Conservation (phyloP, 2,329 filamentous ascomycete genomes). For the Beauveria caledonica region DNA sequence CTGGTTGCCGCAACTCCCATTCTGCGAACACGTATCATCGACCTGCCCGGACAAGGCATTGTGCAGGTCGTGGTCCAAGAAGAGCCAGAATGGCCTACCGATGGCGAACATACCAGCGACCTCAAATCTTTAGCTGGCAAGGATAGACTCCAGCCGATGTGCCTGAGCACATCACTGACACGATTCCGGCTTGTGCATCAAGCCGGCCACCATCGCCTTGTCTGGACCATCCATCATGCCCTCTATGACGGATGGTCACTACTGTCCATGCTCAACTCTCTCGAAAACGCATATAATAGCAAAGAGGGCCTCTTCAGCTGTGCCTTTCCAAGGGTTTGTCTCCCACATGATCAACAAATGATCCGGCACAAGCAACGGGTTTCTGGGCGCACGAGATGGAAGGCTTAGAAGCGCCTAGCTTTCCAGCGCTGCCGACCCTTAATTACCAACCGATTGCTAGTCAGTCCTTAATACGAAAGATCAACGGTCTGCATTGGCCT, state of each 20-base stretch:
- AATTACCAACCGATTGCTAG: neutral
- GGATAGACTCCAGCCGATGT: neutral
- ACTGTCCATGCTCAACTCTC: neutral
- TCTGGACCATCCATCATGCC: conserved; percentile 25
- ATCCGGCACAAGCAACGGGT: neutral
- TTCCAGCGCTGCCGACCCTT: neutral
- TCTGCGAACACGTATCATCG: conserved; percentile 4
- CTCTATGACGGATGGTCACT: conserved; percentile 25
- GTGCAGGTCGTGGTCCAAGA: neutral
- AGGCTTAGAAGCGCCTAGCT: neutral
- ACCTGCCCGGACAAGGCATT: conserved; percentile 1
- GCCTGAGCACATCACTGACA: neutral
- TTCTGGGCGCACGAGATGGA: conserved; percentile 3
- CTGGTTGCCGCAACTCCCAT: neutral
- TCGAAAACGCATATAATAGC: neutral
- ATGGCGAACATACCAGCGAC: neutral
- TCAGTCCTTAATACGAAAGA: neutral
- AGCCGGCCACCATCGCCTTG: conserved; percentile 15
- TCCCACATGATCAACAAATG: neutral
- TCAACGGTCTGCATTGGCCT: neutral
- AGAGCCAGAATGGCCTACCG: neutral
- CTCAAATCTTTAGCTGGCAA: neutral
- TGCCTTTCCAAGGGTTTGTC: conserved; percentile 4
- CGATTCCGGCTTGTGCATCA: neutral
- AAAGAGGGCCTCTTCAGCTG: neutral